Evolutionary conservation across 2,329 filamentous ascomycete species (phyloP).

Genomic region (Xylariaceae sp.): DNA sequence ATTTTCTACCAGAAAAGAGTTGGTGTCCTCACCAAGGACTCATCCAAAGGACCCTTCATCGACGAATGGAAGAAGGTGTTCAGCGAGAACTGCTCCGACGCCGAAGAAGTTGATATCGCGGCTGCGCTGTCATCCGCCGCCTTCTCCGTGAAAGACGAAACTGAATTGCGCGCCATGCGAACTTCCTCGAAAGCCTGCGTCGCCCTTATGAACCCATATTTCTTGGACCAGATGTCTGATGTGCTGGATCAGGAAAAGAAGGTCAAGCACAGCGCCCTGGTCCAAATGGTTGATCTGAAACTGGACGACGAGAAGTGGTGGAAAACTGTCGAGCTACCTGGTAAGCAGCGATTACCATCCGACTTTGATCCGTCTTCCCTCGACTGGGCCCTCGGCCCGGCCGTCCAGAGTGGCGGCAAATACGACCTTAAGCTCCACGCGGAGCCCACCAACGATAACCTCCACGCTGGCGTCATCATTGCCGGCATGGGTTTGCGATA

Average conservation of each 20-base stretch:
- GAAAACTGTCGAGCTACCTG: constrained; percentile 66
- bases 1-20: constrained; percentile 66
- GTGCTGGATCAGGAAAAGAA: constrained; percentile 96
- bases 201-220: constrained; percentile 91
- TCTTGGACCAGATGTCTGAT: constrained; percentile 96
- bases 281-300: constrained; percentile 84
- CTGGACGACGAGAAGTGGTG: constrained; percentile 94
- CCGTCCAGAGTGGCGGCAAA: constrained; percentile 90
- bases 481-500: constrained; percentile 89
- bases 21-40: constrained; percentile 79
- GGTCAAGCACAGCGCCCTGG: constrained; percentile 80
- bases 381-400: constrained; percentile 88
- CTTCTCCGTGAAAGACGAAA: constrained; percentile 91
- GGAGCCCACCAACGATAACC: constrained; percentile 71
- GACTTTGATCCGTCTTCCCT: constrained; percentile 86
- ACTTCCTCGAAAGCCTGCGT: constrained; percentile 92
- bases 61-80: constrained; percentile 93
- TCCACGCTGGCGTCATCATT: constrained; percentile 91
- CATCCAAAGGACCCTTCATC: constrained; percentile 78
- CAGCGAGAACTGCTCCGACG: constrained; percentile 70
- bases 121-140: constrained; percentile 74
- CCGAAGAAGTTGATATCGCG: constrained; percentile 83
- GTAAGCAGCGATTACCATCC: constrained; percentile 69
- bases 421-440: constrained; percentile 82
- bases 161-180: constrained; percentile 87